Evolutionary conservation across 129 eudicot species (phyloP), one percentile per base, ranked within the genome.

Genomic region (Lonicera japonica): DNA sequence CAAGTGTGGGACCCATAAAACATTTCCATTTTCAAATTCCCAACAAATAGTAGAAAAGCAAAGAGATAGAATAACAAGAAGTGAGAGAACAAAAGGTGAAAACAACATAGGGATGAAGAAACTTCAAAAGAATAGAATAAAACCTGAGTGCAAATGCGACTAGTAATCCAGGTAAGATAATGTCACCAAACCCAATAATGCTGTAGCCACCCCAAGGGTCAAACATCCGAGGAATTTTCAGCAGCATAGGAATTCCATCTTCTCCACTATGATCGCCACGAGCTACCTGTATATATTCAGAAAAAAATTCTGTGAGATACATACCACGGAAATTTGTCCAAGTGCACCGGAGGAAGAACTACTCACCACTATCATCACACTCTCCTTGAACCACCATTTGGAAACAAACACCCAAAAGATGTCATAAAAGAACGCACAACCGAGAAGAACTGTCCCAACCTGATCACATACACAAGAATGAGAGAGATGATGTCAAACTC

Each of bases 201-300:
- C 99, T 94, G 73, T 85, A 94, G 71, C 99, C 99, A 43, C 96
- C 96, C 99, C 99, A 94, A 20, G 96, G 99, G 72, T 94, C 99
- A 77, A 88, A 94, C 99, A 94, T 80, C 58, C 99, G 81, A 13
- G 99, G 99, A 66, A 94, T 94, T 80, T 94, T 94, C 57, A 94
- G 69, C 53, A 94, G 86, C 99, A 94, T 94, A 8, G 99, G 99
- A 17, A 94, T 94, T 21, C 99, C 99, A 69, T 94, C 99, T 73
- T 94, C 96, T 57, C 99, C 99, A 43, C 99, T 94, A 51, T 81
- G 82, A 66, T 94, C 99, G 43, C 99, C 99, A 21, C 99, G 96
- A 58, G 99, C 99, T 22, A 94, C 99, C 99, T 94, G 66, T 55
- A 70, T 22, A 10, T 17, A 60, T 23, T 56, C 62, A 46, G 21